phyloP scores from a whole-genome alignment of 345 rosid species.

The Gossypium longicalyx region DNA sequence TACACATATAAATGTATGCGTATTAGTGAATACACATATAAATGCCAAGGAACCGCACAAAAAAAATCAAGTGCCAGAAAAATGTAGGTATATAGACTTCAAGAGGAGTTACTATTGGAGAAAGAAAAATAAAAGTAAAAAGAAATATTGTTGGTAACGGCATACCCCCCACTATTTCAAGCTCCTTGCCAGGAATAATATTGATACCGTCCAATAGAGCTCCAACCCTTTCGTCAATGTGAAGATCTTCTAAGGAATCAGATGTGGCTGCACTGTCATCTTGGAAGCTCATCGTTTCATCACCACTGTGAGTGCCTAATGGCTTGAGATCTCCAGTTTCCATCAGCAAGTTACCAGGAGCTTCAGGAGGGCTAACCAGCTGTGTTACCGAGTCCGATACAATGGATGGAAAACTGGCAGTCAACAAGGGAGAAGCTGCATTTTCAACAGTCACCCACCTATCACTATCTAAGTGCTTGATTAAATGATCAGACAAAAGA shows the following conservation, averaged over 20 bases:
- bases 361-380: slow-evolving; percentile 89
- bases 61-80: slow-evolving; percentile 9
- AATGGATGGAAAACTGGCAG: slow-evolving; percentile 46
- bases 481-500: slow-evolving; percentile 82
- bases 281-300: slow-evolving; percentile 27
- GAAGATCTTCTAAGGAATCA: slow-evolving; percentile 50
- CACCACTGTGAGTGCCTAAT: slow-evolving; percentile 25
- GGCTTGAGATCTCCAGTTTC: slow-evolving; percentile 52
- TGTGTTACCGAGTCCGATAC: slow-evolving; percentile 69
- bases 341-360: slow-evolving; percentile 79
- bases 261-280: slow-evolving; percentile 24
- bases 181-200: slow-evolving; percentile 68
- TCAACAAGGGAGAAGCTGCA: slow-evolving; percentile 79
- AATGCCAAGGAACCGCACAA: background rate
- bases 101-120: background rate
- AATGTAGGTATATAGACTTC: background rate
- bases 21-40: background rate
- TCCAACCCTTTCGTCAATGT: slow-evolving; percentile 66
- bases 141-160: background rate
- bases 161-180: slow-evolving; percentile 80
- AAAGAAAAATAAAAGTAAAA: background rate
- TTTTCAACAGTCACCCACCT: slow-evolving; percentile 97
- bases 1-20: background rate
- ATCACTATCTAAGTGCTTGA: slow-evolving; percentile 76
- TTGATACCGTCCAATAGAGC: slow-evolving; percentile 67